phyloP scores from a whole-genome alignment of 345 rosid species.

The Lepidium sativum region DNA sequence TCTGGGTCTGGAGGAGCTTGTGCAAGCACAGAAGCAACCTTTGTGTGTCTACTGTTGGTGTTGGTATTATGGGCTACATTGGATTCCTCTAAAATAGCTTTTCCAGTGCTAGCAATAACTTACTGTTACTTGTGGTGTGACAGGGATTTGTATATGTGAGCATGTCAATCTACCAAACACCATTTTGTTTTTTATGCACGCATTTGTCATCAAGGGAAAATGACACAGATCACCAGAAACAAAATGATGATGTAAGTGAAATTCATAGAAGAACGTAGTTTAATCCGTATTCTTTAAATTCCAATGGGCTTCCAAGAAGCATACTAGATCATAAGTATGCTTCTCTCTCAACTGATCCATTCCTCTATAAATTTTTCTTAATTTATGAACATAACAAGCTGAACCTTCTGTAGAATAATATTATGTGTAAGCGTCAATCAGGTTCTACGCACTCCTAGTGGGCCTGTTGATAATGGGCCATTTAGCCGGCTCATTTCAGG shows the following conservation, averaged over 20 bases:
- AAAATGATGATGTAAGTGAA: slow-evolving; percentile 80
- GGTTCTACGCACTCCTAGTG: too few relatives aligned
- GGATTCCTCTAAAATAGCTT: slow-evolving; percentile 23
- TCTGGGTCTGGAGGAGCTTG: slow-evolving; percentile 85
- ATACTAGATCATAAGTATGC: slow-evolving; percentile 82
- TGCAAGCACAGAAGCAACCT: slow-evolving; percentile 77
- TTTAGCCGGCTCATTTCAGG: too few relatives aligned
- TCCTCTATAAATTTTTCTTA: background rate
- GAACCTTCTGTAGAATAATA: slow-evolving; percentile 50
- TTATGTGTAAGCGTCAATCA: too few relatives aligned
- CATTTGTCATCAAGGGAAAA: slow-evolving; percentile 92
- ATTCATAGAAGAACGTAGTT: slow-evolving; percentile 71
- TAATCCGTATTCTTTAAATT: slow-evolving; percentile 32
- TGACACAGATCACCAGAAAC: slow-evolving; percentile 69
- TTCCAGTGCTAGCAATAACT: background rate
- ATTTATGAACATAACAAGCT: background rate
- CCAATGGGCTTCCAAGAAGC: slow-evolving; percentile 47
- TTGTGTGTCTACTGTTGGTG: slow-evolving; percentile 84
- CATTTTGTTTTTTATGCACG: slow-evolving; percentile 70
- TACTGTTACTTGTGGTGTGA: background rate
- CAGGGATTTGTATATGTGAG: slow-evolving; percentile 95
- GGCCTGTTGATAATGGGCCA: too few relatives aligned
- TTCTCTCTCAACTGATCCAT: background rate
- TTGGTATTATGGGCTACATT: slow-evolving; percentile 94
- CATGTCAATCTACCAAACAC: slow-evolving; percentile 86